A percentile compares a stretch with the other conserved stretches of the same genome.
Conservation (phyloP, 164 flowering plant species). For the Magnolia sinica region DNA sequence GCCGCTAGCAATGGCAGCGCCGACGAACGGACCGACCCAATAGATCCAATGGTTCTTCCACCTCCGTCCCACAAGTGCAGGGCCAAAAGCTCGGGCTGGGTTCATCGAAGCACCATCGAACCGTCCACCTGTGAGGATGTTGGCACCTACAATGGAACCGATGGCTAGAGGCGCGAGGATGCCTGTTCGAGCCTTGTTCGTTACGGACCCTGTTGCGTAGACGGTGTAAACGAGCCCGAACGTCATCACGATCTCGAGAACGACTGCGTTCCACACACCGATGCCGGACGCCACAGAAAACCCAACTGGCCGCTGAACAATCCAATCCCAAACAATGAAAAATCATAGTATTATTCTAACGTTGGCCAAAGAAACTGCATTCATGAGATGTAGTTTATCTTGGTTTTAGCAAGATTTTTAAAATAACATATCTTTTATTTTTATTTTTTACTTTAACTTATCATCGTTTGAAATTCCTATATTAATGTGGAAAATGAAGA, state of each 20-base stretch:
- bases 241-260: slow-evolving; percentile 78
- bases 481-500: no score
- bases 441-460: no score
- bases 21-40: slow-evolving; percentile 79
- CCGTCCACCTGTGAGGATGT: slow-evolving; percentile 65
- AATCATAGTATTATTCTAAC: no score
- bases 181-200: slow-evolving; percentile 58
- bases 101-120: slow-evolving; percentile 81
- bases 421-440: no score
- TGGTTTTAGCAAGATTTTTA: no score
- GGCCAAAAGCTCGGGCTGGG: slow-evolving; percentile 76
- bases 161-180: slow-evolving; percentile 70
- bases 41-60: slow-evolving; percentile 76
- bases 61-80: slow-evolving; percentile 65
- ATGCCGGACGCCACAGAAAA: slow-evolving; percentile 48
- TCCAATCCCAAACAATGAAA: no score
- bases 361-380: no score
- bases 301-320: slow-evolving; percentile 17
- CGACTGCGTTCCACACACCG: slow-evolving; percentile 50
- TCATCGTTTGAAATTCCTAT: no score
- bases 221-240: slow-evolving; percentile 76
- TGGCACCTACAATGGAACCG: slow-evolving; percentile 77
- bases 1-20: slow-evolving; percentile 68
- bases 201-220: slow-evolving; percentile 69
- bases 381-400: no score